These are phyloP conservation scores for Apiotrichum laibachii DNA, from an alignment of 1,284 basidiomycete genomes.

Conservation along the genomic window DNA sequence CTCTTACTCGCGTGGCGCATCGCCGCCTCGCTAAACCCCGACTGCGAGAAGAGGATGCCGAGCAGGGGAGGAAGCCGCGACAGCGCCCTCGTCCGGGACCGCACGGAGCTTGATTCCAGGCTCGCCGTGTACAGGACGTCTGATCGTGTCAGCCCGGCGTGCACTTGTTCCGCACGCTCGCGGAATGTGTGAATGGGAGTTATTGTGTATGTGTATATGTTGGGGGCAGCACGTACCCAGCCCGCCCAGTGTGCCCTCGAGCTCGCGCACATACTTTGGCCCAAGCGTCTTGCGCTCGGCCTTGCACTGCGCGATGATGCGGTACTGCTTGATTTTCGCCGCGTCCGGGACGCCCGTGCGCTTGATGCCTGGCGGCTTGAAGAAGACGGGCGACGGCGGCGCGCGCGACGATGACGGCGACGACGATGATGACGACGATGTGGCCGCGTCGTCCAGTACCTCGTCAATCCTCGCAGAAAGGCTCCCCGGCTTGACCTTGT, in stretches of 20 bases:
- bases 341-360: slow-evolving; percentile 2
- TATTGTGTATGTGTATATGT: not conserved
- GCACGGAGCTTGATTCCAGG: not conserved
- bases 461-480: not conserved
- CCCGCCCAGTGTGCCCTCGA: slow-evolving; percentile 71
- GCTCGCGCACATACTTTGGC: slow-evolving; percentile 75
- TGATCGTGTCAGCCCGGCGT: slow-evolving; percentile 13
- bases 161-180: not conserved
- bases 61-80: slow-evolving; percentile 49
- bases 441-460: not conserved
- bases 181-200: not conserved
- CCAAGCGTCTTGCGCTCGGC: slow-evolving; percentile 75
- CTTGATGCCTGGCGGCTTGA: not conserved
- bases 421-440: not conserved
- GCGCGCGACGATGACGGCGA: not conserved
- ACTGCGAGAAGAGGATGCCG: slow-evolving; percentile 71
- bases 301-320: slow-evolving; percentile 87
- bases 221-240: slow-evolving; percentile 14
- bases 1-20: slow-evolving; percentile 65
- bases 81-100: not conserved
- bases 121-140: not conserved
- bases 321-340: slow-evolving; percentile 53
- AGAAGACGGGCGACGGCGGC: not conserved
- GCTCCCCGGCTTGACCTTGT: not conserved
- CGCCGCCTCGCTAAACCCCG: slow-evolving; percentile 67